These are phyloP conservation scores for Dillenia turbinata DNA, from an alignment of 164 flowering plant species.

Conservation along the genomic window DNA sequence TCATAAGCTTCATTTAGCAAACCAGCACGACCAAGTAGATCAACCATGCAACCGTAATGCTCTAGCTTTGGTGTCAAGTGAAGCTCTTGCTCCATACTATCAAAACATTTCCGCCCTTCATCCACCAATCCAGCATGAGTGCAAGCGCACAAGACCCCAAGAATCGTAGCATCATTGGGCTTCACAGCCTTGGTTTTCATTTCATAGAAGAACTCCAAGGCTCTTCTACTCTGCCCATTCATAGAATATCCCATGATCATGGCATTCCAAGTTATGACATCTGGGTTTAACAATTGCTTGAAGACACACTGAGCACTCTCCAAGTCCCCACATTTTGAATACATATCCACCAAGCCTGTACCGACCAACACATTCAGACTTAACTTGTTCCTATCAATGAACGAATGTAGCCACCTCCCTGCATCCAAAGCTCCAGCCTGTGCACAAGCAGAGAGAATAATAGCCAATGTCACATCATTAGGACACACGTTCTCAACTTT, in stretches of 20 bases:
- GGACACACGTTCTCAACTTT: constrained; percentile 20
- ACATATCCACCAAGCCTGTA: constrained; percentile 40
- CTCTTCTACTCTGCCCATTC: constrained; percentile 28
- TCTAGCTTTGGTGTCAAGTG: constrained; percentile 24
- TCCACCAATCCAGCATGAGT: constrained; percentile 30
- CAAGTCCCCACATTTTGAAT: constrained; percentile 36
- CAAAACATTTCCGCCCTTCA: constrained; percentile 24
- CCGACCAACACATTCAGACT: constrained; percentile 17
- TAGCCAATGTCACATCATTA: constrained; percentile 27
- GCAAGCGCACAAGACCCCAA: constrained; percentile 38
- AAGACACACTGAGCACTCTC: constrained; percentile 28
- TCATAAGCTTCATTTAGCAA: constrained; percentile 27
- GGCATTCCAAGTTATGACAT: constrained; percentile 40
- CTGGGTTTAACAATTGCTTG: constrained; percentile 18
- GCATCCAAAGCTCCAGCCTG: constrained; percentile 32
- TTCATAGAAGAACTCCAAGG: constrained; percentile 22
- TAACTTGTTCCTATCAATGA: constrained; percentile 21
- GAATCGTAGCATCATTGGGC: constrained; percentile 33
- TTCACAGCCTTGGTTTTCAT: constrained; percentile 24
- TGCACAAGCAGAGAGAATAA: constrained; percentile 36
- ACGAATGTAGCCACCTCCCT: constrained; percentile 37
- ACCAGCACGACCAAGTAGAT: constrained; percentile 36
- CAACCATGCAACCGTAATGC: constrained; percentile 35
- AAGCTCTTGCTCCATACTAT: constrained; percentile 17
- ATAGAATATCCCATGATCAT: constrained; percentile 37